These are phyloP conservation scores for Raffaelea deltoideospora DNA, from an alignment of 2,329 filamentous ascomycete species.

Conservation along the genomic window DNA sequence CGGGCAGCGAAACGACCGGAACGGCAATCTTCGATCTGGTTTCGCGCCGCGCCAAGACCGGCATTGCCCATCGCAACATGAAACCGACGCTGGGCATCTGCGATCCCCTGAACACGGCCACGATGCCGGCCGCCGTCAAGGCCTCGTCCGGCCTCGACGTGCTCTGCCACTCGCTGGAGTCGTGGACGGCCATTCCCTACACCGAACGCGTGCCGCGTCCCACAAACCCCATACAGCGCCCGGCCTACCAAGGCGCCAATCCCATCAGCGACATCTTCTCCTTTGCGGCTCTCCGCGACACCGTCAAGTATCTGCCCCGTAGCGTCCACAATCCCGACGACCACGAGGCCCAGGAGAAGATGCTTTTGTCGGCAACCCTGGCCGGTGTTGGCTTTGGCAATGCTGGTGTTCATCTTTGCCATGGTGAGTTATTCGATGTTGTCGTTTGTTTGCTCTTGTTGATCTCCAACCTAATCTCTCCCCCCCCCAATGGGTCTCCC, in stretches of 20 bases:
- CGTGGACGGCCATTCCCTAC: conserved; percentile 95
- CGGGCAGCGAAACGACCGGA: conserved; percentile 86
- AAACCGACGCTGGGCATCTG: conserved; percentile 89
- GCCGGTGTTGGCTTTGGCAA: conserved; percentile 96
- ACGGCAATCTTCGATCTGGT: conserved; percentile 97
- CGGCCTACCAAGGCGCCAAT: conserved; percentile 93
- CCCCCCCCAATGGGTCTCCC: not conserved
- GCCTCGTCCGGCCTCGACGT: conserved; percentile 87
- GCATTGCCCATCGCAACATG: conserved; percentile 85
- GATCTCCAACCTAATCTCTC: too few relatives aligned
- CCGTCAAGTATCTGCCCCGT: conserved; percentile 83
- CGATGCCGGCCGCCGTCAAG: conserved; percentile 91
- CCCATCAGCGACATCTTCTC: conserved; percentile 97
- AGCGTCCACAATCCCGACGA: conserved; percentile 82
- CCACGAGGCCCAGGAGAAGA: conserved; percentile 81
- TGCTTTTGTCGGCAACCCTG: conserved; percentile 85
- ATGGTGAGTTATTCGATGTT: conserved; percentile 38
- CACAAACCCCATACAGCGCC: conserved; percentile 74
- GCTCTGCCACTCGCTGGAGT: conserved; percentile 87
- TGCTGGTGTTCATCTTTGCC: conserved; percentile 74
- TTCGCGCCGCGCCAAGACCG: conserved; percentile 80
- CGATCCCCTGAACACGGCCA: conserved; percentile 76
- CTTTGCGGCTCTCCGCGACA: conserved; percentile 65
- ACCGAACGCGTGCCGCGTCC: conserved; percentile 73
- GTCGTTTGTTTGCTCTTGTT: too few relatives aligned